Percentiles rank a stretch among this genome's conserved stretches.
These are phyloP conservation scores for Phytopythium cucurbitacearum DNA, from an alignment of 352 stramenopile species.

Conservation along the genomic window DNA sequence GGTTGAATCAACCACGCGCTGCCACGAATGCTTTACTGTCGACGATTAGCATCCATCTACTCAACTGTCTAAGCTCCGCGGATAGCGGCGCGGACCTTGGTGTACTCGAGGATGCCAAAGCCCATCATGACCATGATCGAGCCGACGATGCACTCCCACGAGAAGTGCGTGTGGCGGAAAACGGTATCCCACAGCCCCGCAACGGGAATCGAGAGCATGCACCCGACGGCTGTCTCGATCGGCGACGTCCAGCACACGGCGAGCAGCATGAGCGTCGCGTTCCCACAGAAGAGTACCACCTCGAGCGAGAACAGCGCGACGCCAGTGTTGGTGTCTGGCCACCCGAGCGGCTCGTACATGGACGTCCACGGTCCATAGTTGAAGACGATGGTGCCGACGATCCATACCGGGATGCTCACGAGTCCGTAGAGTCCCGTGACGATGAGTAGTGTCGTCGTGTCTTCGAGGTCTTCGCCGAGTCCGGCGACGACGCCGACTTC, in stretches of 20 bases:
- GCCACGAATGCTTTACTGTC: no score
- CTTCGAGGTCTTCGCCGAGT: slow-evolving; percentile 17
- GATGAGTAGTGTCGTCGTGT: slow-evolving; percentile 25
- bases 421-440: slow-evolving; percentile 28
- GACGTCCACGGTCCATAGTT: slow-evolving; percentile 13
- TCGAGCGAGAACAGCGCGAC: slow-evolving; percentile 11
- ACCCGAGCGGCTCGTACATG: slow-evolving; percentile 28
- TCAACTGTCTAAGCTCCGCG: no score
- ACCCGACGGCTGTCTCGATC: slow-evolving; percentile 29
- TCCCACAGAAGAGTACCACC: slow-evolving; percentile 22
- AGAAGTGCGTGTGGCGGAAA: slow-evolving; percentile 24
- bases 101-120: slow-evolving; percentile 38
- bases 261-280: slow-evolving; percentile 15
- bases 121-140: slow-evolving; percentile 28
- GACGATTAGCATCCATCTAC: no score
- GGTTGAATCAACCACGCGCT: no score
- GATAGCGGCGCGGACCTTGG: background rate
- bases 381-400: slow-evolving; percentile 22
- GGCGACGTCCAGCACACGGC: slow-evolving; percentile 30
- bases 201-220: slow-evolving; percentile 36
- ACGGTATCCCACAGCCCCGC: slow-evolving; percentile 21
- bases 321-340: slow-evolving; percentile 14
- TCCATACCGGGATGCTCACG: slow-evolving; percentile 27
- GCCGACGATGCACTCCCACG: slow-evolving; percentile 22
- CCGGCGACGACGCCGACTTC: slow-evolving; percentile 25